Conservation (phyloP, 805 yeast genomes). For the Saccharomycopsis sp. region DNA sequence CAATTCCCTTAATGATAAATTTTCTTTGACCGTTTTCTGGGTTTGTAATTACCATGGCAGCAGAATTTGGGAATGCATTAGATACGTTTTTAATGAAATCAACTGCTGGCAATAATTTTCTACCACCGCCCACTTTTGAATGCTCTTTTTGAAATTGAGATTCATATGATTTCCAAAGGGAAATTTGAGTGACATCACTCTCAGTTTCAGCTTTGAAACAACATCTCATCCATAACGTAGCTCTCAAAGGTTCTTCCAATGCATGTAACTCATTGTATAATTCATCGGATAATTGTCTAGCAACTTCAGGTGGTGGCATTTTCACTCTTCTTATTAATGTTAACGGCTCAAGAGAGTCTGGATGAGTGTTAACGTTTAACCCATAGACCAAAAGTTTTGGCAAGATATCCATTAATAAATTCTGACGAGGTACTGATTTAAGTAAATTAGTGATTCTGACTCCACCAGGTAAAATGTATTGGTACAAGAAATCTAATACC, state of each 20-base stretch:
- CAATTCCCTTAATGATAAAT: slow-evolving; percentile 90
- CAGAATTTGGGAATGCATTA: slow-evolving; percentile 77
- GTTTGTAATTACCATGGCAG: slow-evolving; percentile 83
- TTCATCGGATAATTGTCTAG: slow-evolving; percentile 52
- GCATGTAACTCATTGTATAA: slow-evolving; percentile 54
- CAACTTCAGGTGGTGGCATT: slow-evolving; percentile 54
- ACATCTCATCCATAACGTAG: slow-evolving; percentile 91
- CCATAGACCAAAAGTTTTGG: slow-evolving; percentile 55
- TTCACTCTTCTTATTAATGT: slow-evolving; percentile 51
- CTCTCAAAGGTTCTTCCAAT: slow-evolving; percentile 80
- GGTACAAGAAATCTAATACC: slow-evolving; percentile 75
- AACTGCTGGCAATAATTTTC: slow-evolving; percentile 80
- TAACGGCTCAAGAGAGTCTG: slow-evolving; percentile 29
- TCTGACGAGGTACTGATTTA: slow-evolving; percentile 40
- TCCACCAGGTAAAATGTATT: slow-evolving; percentile 60
- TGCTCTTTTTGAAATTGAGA: slow-evolving; percentile 64
- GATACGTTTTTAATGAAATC: slow-evolving; percentile 94
- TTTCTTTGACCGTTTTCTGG: slow-evolving; percentile 60
- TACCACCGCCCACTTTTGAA: slow-evolving; percentile 37
- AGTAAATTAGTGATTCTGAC: slow-evolving; percentile 48
- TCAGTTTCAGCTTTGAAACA: slow-evolving; percentile 72
- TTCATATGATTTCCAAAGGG: slow-evolving; percentile 94
- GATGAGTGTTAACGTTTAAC: slow-evolving; percentile 31
- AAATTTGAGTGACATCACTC: slow-evolving; percentile 90
- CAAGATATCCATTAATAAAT: slow-evolving; percentile 49